phyloP scores from a whole-genome alignment of 192 early-diverging fungal species.

The Oehlia diaphana region DNA sequence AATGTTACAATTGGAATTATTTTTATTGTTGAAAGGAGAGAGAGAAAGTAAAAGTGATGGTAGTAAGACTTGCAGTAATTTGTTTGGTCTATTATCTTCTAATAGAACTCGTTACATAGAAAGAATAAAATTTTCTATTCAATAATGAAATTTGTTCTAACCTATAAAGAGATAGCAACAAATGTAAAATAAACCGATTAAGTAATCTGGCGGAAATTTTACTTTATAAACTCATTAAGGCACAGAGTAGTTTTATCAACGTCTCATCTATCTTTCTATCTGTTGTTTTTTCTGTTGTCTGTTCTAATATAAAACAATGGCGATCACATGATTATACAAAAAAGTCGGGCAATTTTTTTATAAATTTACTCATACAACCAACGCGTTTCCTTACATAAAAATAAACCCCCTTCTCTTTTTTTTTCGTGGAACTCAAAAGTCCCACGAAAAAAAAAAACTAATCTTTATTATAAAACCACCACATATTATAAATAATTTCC shows the following conservation, averaged over 20 bases:
- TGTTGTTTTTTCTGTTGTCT: no score
- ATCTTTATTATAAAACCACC: not conserved
- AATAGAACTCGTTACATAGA: no score
- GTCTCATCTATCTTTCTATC: no score
- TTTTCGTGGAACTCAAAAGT: constrained; percentile 1
- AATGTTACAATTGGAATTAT: not conserved
- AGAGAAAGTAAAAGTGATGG: not conserved
- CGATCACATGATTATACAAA: not conserved
- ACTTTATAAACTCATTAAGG: not conserved
- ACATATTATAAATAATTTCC: not conserved
- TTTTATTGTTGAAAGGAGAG: not conserved
- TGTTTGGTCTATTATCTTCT: not conserved
- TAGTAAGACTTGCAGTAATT: not conserved
- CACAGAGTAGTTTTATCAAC: no score
- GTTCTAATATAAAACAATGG: not conserved
- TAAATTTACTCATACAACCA: not conserved
- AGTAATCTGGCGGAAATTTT: not conserved
- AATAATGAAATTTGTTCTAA: not conserved
- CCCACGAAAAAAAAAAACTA: not conserved
- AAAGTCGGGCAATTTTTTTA: not conserved
- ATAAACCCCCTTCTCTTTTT: not conserved
- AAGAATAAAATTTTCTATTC: no score
- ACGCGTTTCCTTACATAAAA: not conserved
- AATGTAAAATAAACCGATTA: not conserved
- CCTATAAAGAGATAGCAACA: not conserved